These are phyloP conservation scores for Jamesozyma hellenica DNA, from an alignment of 805 yeast genomes.

Conservation along the genomic window DNA sequence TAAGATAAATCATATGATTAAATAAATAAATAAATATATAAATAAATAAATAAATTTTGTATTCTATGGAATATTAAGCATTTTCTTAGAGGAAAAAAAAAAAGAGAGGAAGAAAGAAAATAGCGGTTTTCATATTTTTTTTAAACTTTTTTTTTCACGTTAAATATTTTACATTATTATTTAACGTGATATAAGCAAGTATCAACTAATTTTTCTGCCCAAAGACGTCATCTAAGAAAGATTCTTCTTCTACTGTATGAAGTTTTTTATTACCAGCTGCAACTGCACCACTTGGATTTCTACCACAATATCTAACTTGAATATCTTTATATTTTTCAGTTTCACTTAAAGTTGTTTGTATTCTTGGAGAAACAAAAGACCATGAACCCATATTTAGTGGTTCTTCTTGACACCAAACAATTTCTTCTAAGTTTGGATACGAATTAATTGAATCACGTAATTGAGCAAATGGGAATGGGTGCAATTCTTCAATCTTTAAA, in stretches of 20 bases:
- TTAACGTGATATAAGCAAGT: background rate
- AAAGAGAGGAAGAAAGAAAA: too few species aligned
- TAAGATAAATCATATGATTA: too few species aligned
- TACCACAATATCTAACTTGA: slow-evolving; percentile 78
- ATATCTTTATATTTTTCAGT: slow-evolving; percentile 55
- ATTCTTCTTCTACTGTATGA: slow-evolving; percentile 83
- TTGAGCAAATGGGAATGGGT: slow-evolving; percentile 98
- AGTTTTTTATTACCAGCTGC: slow-evolving; percentile 93
- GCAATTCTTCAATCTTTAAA: slow-evolving; percentile 84
- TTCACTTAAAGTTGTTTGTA: slow-evolving; percentile 64
- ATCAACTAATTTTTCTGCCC: slow-evolving; percentile 1
- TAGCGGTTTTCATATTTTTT: too few species aligned
- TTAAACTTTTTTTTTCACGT: background rate
- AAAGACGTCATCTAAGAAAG: slow-evolving; percentile 74
- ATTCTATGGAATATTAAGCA: too few species aligned
- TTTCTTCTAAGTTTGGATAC: slow-evolving; percentile 75
- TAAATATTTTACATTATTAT: background rate
- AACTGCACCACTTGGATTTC: slow-evolving; percentile 96
- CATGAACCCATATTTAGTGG: slow-evolving; percentile 95
- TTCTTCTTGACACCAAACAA: slow-evolving; percentile 98
- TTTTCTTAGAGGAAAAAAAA: too few species aligned
- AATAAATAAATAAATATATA: too few species aligned
- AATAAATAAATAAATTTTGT: too few species aligned
- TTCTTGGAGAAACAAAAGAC: slow-evolving; percentile 73
- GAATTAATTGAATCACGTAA: slow-evolving; percentile 71